A percentile compares a stretch with the other conserved stretches of the same genome.
Evolutionary conservation across 1,284 basidiomycete genomes (phyloP).

Genomic region (Boletus sp.): DNA sequence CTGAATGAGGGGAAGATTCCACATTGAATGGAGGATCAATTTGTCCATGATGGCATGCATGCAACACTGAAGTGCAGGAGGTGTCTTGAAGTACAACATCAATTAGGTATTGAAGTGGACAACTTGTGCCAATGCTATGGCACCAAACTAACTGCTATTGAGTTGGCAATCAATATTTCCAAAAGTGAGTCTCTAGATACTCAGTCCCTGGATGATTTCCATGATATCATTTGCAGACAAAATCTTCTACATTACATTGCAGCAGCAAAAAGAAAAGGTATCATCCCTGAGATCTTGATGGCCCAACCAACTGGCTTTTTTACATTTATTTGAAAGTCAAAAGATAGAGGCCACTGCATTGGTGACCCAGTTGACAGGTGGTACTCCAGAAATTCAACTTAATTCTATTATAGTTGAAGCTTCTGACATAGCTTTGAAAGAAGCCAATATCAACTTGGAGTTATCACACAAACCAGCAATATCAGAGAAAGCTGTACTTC

Average conservation of each 20-base stretch:
- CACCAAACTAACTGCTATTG: not conserved
- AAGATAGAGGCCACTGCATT: not conserved
- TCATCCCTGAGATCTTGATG: not conserved
- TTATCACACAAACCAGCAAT: not conserved
- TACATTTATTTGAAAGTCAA: not conserved
- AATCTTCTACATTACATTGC: not conserved
- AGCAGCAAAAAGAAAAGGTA: constrained; percentile 1
- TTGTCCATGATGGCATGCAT: constrained; percentile 38
- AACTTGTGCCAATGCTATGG: constrained; percentile 19
- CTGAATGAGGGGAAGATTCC: constrained; percentile 24
- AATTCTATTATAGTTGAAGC: not conserved
- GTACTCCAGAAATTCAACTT: not conserved
- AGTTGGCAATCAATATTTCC: not conserved
- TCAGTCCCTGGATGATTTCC: too few species aligned
- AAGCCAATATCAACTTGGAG: not conserved
- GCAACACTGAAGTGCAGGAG: constrained; percentile 37
- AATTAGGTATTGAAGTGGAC: constrained; percentile 28
- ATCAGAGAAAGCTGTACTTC: not conserved
- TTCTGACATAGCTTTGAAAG: not conserved
- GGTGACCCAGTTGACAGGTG: not conserved
- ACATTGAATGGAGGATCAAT: constrained; percentile 41
- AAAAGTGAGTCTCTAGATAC: too few species aligned
- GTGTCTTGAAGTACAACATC: constrained; percentile 33
- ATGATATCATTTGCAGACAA: constrained; percentile 1
- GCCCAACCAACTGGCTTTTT: not conserved